phyloP scores from a whole-genome alignment of 345 rosid species.

The Adansonia digitata region DNA sequence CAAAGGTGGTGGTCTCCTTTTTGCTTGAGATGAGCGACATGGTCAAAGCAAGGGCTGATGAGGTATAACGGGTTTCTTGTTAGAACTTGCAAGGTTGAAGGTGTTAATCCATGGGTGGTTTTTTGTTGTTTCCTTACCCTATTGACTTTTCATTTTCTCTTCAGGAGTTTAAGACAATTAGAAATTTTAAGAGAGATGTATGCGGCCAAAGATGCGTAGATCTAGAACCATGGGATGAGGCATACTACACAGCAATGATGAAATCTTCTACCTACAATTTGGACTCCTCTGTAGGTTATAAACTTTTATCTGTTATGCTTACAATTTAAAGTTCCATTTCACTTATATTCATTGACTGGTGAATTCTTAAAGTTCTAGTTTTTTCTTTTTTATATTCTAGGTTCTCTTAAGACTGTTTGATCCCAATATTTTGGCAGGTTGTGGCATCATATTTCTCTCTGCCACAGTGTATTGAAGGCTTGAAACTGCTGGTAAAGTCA shows the following conservation, averaged over 20 bases:
- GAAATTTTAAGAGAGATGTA: conserved; percentile 56
- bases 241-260: conserved; percentile 77
- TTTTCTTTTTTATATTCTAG: not conserved
- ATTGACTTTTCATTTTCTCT: conserved; percentile 16
- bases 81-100: not conserved
- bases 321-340: conserved; percentile 5
- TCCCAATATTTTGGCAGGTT: conserved; percentile 40
- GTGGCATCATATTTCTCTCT: conserved; percentile 88
- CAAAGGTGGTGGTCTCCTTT: conserved; percentile 68
- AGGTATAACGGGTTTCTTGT: conserved; percentile 37
- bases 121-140: conserved; percentile 7
- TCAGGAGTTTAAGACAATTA: conserved; percentile 66
- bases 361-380: conserved; percentile 1
- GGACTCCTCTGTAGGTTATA: conserved; percentile 64
- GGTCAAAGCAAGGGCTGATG: conserved; percentile 67
- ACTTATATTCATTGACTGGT: not conserved
- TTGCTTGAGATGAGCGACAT: conserved; percentile 74
- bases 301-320: conserved; percentile 13
- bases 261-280: conserved; percentile 67
- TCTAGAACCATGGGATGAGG: conserved; percentile 96
- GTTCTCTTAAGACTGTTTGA: not conserved
- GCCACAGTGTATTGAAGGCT: conserved; percentile 78
- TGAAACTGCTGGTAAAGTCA: conserved; percentile 68
- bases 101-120: conserved; percentile 1
- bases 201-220: conserved; percentile 47